Evolutionary conservation across 202 grass and related monocot genomes (phyloP).

Genomic region (Schoenoplectus tabernaemontani): DNA sequence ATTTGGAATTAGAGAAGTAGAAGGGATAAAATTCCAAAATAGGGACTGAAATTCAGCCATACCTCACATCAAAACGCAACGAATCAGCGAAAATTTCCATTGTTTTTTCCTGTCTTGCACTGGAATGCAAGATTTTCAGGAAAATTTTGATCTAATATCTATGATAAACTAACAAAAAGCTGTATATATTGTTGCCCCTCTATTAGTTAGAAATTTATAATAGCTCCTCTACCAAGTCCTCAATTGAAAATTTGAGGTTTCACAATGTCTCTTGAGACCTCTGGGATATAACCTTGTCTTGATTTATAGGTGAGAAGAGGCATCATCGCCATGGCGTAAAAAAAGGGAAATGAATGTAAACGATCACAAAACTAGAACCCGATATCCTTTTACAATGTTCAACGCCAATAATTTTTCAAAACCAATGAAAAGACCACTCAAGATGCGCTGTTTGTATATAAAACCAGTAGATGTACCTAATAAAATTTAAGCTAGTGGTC

Average conservation of each 20-base stretch:
- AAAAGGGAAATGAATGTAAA: background rate
- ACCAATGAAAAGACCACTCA: background rate
- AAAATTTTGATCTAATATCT: background rate
- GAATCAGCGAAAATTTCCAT: background rate
- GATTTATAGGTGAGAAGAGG: background rate
- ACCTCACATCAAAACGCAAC: too few species aligned
- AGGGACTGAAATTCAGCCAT: too few species aligned
- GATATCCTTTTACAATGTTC: background rate
- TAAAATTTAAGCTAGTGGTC: background rate
- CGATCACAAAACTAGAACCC: background rate
- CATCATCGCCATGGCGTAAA: background rate
- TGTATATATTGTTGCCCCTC: background rate
- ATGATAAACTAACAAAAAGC: background rate
- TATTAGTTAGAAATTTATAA: background rate
- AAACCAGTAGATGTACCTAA: background rate
- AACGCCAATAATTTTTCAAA: background rate
- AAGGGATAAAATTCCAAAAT: background rate
- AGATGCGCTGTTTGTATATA: background rate
- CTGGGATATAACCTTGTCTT: background rate
- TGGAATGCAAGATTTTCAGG: background rate
- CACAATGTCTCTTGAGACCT: background rate
- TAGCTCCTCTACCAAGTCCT: background rate
- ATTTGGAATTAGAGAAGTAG: background rate
- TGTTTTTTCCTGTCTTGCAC: background rate
- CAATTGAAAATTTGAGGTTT: background rate